phyloP scores from a whole-genome alignment of 225 moss, liverwort and hornwort genomes.

The Marchantia polymorpha region DNA sequence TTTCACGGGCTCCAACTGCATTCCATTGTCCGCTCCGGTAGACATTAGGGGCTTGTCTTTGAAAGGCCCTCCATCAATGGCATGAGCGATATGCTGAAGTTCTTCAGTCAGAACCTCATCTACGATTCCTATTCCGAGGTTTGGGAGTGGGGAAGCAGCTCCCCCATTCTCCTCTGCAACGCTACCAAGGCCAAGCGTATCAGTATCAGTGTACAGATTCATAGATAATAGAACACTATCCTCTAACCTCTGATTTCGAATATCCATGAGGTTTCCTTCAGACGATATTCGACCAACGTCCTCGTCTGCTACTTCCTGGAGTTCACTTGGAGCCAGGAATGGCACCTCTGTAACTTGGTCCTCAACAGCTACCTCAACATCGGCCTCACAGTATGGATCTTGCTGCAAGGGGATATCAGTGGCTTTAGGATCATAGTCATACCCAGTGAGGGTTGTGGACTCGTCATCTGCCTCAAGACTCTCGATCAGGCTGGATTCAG shows the following conservation, averaged over 20 bases:
- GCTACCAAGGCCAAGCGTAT: too few species aligned
- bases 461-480: not conserved
- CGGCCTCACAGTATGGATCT: not conserved
- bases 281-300: not conserved
- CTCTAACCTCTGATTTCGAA: not conserved
- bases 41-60: not conserved
- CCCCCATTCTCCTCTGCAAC: not conserved
- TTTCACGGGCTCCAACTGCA: conserved; percentile 25
- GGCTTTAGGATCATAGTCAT: not conserved
- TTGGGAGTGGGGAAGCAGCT: not conserved
- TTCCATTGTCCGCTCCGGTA: conserved; percentile 19
- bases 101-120: conserved; percentile 7
- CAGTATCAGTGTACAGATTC: not conserved
- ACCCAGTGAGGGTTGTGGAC: not conserved
- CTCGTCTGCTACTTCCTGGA: not conserved
- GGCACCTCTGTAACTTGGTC: not conserved
- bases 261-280: not conserved
- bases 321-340: not conserved
- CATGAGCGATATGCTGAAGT: not conserved
- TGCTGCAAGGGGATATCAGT: not conserved
- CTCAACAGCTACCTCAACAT: not conserved
- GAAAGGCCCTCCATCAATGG: not conserved
- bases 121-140: not conserved
- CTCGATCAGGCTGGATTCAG: not conserved
- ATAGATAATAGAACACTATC: not conserved